phyloP scores from a whole-genome alignment of 805 yeast species.

The Pichia cephalocereana region DNA sequence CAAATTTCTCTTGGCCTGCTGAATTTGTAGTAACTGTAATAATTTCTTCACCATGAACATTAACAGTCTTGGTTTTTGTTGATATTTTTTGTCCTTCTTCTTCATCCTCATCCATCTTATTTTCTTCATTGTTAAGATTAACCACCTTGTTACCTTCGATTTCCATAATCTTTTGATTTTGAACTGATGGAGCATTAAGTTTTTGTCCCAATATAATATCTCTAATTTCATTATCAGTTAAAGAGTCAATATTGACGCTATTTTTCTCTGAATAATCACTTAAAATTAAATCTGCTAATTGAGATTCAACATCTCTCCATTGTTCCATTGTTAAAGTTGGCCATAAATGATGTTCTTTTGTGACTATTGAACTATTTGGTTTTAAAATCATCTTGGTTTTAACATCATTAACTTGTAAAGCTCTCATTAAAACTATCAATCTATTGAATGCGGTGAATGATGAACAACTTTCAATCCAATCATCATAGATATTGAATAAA shows the following conservation, averaged over 20 bases:
- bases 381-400: constrained; percentile 64
- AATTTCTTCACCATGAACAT: constrained; percentile 94
- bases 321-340: constrained; percentile 82
- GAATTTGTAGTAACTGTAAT: constrained; percentile 86
- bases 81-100: constrained; percentile 54
- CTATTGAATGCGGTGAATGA: constrained; percentile 93
- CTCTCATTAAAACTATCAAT: constrained; percentile 71
- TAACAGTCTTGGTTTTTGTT: constrained; percentile 70
- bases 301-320: constrained; percentile 86
- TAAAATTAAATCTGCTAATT: constrained; percentile 79
- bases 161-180: constrained; percentile 77
- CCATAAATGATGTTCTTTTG: constrained; percentile 84
- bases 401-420: constrained; percentile 68
- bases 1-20: constrained; percentile 77
- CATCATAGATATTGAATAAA: constrained; percentile 83
- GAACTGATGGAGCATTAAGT: constrained; percentile 79
- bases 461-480: constrained; percentile 79
- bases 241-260: constrained; percentile 73
- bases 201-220: constrained; percentile 94
- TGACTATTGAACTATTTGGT: constrained; percentile 61
- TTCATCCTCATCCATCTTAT: constrained; percentile 1
- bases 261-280: constrained; percentile 78
- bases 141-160: constrained; percentile 43
- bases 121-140: constrained; percentile 24
- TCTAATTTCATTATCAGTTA: constrained; percentile 89